These are phyloP conservation scores for Globisporangium abappressorium DNA, from an alignment of 352 stramenopile species.

Conservation along the genomic window DNA sequence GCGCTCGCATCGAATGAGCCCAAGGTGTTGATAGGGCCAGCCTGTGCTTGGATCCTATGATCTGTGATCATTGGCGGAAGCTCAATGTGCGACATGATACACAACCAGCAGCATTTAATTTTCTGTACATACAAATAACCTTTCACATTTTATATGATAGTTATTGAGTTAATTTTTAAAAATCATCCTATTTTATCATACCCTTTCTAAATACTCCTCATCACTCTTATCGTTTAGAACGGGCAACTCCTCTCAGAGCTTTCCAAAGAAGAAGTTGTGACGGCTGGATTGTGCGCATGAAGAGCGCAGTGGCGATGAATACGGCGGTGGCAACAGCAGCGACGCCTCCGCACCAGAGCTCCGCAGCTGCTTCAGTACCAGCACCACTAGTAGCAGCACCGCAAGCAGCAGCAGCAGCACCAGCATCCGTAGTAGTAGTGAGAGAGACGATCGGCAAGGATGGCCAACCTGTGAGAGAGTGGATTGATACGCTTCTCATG, in stretches of 20 bases:
- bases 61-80: neutral
- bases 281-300: conserved; percentile 10
- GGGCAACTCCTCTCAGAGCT: neutral
- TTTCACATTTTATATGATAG: neutral
- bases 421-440: conserved; percentile 1
- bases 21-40: neutral
- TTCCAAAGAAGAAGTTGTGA: conserved; percentile 5
- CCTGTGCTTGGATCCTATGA: neutral
- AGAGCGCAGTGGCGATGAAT: conserved; percentile 11
- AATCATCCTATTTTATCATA: neutral
- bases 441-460: conserved; percentile 14
- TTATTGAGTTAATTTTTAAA: neutral
- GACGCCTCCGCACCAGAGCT: conserved; percentile 1
- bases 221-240: neutral
- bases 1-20: neutral
- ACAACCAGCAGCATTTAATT: neutral
- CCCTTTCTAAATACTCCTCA: neutral
- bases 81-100: conserved; percentile 36
- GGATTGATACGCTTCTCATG: conserved; percentile 79
- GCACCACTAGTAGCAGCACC: neutral
- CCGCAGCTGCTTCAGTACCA: neutral
- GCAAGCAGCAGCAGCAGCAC: neutral
- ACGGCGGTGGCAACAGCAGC: neutral
- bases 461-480: conserved; percentile 56
- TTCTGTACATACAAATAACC: neutral